Conservation (phyloP, 345 rosid species). For the Eutrema yunnanense region DNA sequence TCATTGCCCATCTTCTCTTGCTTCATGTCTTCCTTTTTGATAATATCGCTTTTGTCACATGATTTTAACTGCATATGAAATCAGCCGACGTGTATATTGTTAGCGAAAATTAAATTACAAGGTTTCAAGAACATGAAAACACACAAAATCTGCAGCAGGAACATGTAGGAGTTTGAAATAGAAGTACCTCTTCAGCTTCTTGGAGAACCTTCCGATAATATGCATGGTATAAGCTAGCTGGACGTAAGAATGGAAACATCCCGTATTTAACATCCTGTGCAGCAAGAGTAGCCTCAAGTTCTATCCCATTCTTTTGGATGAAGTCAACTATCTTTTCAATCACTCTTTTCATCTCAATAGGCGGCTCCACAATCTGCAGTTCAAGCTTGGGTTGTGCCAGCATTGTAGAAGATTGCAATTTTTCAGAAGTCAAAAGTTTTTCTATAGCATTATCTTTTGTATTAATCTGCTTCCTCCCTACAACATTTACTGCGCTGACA, state of each 20-base stretch:
- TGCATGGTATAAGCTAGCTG: conserved; percentile 55
- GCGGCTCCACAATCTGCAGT: conserved; percentile 64
- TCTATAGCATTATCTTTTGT: conserved; percentile 35
- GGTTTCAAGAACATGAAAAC: neutral
- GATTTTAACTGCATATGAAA: conserved; percentile 49
- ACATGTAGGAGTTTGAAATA: neutral
- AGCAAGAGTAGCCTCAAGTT: conserved; percentile 75
- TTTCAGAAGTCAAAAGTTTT: conserved; percentile 27
- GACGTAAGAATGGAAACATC: conserved; percentile 83
- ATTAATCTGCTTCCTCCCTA: conserved; percentile 35
- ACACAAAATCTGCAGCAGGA: neutral
- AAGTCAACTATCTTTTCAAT: conserved; percentile 93
- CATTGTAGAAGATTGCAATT: conserved; percentile 33
- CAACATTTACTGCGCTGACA: conserved; percentile 39
- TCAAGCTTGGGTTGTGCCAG: conserved; percentile 38
- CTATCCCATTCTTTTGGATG: conserved; percentile 72
- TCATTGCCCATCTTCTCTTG: conserved; percentile 40
- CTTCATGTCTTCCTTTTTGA: conserved; percentile 39
- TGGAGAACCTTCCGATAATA: conserved; percentile 64
- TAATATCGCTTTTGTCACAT: conserved; percentile 31
- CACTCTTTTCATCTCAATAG: conserved; percentile 74
- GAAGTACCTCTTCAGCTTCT: conserved; percentile 65
- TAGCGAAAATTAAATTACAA: neutral
- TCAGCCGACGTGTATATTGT: neutral
- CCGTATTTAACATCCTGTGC: conserved; percentile 78